These are phyloP conservation scores for Mucor lusitanicus DNA, from an alignment of 371 early-diverging fungal genomes.

Conservation along the genomic window DNA sequence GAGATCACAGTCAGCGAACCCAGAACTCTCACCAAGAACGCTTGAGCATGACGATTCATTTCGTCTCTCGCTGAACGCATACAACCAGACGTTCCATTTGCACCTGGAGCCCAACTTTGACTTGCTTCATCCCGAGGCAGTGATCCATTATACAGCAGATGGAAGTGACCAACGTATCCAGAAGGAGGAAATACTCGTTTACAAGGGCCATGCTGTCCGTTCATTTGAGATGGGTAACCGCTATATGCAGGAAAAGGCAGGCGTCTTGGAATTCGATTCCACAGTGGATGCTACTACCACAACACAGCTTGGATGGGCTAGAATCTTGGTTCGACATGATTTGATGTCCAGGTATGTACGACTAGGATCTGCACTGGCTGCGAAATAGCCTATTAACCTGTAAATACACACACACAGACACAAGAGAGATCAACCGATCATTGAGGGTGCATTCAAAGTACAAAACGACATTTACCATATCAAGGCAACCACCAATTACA, in stretches of 20 bases:
- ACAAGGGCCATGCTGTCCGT: conserved; percentile 17
- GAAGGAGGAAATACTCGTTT: background rate
- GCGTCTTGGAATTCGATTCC: background rate
- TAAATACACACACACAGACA: conserved; percentile 9
- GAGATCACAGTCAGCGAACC: conserved; percentile 9
- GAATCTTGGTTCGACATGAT: conserved; percentile 48
- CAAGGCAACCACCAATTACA: conserved; percentile 58
- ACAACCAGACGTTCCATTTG: conserved; percentile 54
- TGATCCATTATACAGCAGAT: background rate
- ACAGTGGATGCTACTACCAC: background rate
- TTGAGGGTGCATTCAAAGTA: conserved; percentile 67
- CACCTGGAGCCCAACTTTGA: conserved; percentile 74
- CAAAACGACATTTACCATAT: conserved; percentile 65
- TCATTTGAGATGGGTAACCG: background rate
- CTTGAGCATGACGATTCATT: conserved; percentile 11
- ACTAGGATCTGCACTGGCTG: background rate
- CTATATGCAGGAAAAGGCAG: background rate
- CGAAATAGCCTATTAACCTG: background rate
- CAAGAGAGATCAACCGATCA: conserved; percentile 30
- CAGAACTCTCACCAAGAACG: background rate
- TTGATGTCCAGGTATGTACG: conserved; percentile 7
- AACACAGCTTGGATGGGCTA: conserved; percentile 62
- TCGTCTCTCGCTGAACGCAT: conserved; percentile 14
- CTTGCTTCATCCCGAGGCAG: conserved; percentile 72
- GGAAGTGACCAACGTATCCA: background rate